These are phyloP conservation scores for Ramaria rubella DNA, from an alignment of 768 basidiomycete species.

Conservation along the genomic window DNA sequence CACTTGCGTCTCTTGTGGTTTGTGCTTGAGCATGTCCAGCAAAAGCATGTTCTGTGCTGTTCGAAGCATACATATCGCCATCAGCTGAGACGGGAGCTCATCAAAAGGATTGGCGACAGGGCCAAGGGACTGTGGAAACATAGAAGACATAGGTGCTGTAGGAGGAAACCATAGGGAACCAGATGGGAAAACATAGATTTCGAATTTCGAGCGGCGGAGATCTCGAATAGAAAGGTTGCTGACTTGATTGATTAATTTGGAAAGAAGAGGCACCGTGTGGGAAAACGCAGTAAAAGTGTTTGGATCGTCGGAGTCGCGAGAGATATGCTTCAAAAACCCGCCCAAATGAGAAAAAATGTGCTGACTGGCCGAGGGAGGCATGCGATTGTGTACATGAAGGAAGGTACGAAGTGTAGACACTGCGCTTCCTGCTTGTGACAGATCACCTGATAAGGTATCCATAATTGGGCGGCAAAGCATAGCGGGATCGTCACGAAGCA, in stretches of 20 bases:
- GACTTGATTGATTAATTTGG: constrained; percentile 56
- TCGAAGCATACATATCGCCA: constrained; percentile 56
- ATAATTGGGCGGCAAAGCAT: constrained; percentile 58
- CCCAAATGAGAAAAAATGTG: constrained; percentile 63
- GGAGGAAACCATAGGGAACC: constrained; percentile 64
- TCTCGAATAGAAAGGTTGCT: constrained; percentile 67
- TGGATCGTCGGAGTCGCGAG: constrained; percentile 36
- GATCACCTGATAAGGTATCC: constrained; percentile 49
- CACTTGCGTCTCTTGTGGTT: constrained; percentile 59
- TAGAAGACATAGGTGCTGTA: constrained; percentile 45
- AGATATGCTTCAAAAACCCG: constrained; percentile 54
- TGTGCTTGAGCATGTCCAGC: constrained; percentile 53
- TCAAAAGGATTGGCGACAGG: constrained; percentile 25
- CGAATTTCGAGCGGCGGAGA: constrained; percentile 65
- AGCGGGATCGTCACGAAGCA: constrained; percentile 70
- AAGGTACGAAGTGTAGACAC: constrained; percentile 49
- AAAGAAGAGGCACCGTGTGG: constrained; percentile 48
- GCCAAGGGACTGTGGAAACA: constrained; percentile 50
- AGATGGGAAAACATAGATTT: constrained; percentile 60
- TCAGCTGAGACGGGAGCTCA: constrained; percentile 36
- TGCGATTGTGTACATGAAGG: constrained; percentile 44
- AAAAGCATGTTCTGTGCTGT: constrained; percentile 68
- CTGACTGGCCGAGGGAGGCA: constrained; percentile 63
- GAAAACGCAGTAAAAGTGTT: constrained; percentile 49
- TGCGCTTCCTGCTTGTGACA: constrained; percentile 40